Base-by-base conservation (phyloP, 169 alveolate genomes). In the Amoebophrya sp. region DNA sequence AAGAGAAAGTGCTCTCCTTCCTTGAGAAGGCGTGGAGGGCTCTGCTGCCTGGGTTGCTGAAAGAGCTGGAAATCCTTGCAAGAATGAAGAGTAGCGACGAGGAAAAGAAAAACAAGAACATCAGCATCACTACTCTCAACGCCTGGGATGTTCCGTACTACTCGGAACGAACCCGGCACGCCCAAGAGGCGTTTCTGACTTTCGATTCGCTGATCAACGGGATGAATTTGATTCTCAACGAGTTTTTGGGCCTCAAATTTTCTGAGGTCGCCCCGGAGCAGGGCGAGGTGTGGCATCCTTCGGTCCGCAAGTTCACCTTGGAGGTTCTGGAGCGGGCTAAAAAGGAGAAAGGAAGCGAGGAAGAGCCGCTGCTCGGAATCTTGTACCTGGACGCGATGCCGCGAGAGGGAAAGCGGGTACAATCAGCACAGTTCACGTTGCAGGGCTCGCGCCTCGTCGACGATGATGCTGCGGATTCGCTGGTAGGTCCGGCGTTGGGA, bases 371-470 rank as follows among this genome's bases (percentile, higher is more conserved):
- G 40, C 23, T 41, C 38, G 90, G 90, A 29, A n/a, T 88, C 26
- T 41, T 88, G 70, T 88, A 88, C 41, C 7, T 88, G 23, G 90
- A 88, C 43, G 78, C 90, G 15, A 41, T 45, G 26, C 70, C 45
- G 70, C 20, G 90, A 40, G 67, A 34, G 41, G 29, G 48, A 41
- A 88, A 88, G 48, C 45, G 58, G 39, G 90, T 88, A 0, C 90
- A 88, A 42, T 88, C 90, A 38, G 90, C 90, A 31, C 90, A 88
- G 70, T 88, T 88, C 23, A 88, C 90, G 29, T 41, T 88, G n/a
- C 70, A 45, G 16, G 90, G 90, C 23, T 23, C 38, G 34, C 7
- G 78, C 4, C 10, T 58, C 34, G 78, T 58, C 34, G 29, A 58
- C 34, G 34, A 58, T 58, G 29, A 58, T 13, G 67, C n/a, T n/a